Conservation (phyloP, 1,139 yeast species). For the Kluyveromyces sp. region DNA sequence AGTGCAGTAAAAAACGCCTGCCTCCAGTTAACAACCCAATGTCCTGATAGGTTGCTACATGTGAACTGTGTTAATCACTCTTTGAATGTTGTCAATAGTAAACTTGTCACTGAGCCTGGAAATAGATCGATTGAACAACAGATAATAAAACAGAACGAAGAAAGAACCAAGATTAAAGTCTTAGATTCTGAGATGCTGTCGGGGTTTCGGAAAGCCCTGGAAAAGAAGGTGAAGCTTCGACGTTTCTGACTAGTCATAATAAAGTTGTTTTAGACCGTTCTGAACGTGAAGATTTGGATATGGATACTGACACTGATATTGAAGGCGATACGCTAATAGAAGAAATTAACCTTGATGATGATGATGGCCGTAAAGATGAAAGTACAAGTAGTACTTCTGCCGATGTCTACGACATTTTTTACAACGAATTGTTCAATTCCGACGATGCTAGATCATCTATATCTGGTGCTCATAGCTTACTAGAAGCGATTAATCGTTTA, state of each 20-base stretch:
- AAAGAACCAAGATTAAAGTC: neutral
- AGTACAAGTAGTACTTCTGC: neutral
- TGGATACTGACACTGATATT: neutral
- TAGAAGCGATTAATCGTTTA: conserved; percentile 1
- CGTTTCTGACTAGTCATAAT: neutral
- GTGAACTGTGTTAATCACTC: conserved; percentile 4
- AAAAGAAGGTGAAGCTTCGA: neutral
- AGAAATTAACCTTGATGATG: neutral
- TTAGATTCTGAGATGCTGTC: conserved; percentile 1
- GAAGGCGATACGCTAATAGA: conserved; percentile 1
- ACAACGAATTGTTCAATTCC: neutral
- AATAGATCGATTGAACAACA: neutral
- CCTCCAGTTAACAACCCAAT: neutral
- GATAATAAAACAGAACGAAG: neutral
- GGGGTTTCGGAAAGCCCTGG: conserved; percentile 5
- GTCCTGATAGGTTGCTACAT: conserved; percentile 1
- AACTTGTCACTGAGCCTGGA: conserved; percentile 4
- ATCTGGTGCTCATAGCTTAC: conserved; percentile 2
- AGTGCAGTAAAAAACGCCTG: conserved; percentile 4
- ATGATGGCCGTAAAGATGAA: neutral
- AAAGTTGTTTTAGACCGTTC: neutral
- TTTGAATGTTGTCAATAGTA: conserved; percentile 2
- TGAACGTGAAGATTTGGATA: neutral
- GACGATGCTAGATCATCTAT: neutral
- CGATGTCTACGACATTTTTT: conserved; percentile 4